Evolutionary conservation across 192 early-diverging fungal genomes (phyloP).

Genomic region (Podila clonocystis): DNA sequence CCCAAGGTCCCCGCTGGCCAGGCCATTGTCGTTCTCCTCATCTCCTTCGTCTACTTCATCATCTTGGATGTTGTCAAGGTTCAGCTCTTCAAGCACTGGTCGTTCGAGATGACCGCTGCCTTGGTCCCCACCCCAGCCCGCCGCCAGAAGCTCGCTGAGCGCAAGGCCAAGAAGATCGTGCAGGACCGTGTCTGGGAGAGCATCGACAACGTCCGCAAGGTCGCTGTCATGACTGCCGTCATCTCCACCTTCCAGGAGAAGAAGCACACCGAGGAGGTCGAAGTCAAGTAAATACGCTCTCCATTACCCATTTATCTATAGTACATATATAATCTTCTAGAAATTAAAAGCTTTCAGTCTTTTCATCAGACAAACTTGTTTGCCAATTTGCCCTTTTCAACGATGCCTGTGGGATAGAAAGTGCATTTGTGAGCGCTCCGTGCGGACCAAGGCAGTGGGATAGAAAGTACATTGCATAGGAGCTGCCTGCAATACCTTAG

Average conservation of each 20-base stretch:
- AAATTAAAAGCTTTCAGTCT: no score
- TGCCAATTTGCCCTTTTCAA: no score
- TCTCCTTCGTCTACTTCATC: conserved; percentile 80
- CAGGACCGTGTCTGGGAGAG: conserved; percentile 1
- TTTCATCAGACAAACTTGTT: no score
- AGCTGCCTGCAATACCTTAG: no score
- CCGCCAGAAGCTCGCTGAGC: conserved; percentile 59
- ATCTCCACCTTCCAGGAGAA: not conserved
- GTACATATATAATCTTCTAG: no score
- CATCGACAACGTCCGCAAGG: not conserved
- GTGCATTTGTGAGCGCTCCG: no score
- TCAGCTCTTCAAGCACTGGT: conserved; percentile 77
- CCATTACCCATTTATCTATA: no score
- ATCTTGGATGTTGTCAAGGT: conserved; percentile 88
- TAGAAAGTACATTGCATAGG: no score
- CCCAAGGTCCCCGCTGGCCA: conserved; percentile 62
- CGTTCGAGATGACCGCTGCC: conserved; percentile 83
- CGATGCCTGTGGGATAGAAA: no score
- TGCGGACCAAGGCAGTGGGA: no score
- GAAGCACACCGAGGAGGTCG: no score
- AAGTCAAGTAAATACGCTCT: no score
- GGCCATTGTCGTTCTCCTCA: conserved; percentile 68
- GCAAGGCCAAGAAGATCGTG: conserved; percentile 30
- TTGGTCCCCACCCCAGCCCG: conserved; percentile 73
- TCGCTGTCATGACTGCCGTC: conserved; percentile 1